phyloP scores from a whole-genome alignment of 2,329 filamentous ascomycete genomes.

The Emergomyces pasteurianus region DNA sequence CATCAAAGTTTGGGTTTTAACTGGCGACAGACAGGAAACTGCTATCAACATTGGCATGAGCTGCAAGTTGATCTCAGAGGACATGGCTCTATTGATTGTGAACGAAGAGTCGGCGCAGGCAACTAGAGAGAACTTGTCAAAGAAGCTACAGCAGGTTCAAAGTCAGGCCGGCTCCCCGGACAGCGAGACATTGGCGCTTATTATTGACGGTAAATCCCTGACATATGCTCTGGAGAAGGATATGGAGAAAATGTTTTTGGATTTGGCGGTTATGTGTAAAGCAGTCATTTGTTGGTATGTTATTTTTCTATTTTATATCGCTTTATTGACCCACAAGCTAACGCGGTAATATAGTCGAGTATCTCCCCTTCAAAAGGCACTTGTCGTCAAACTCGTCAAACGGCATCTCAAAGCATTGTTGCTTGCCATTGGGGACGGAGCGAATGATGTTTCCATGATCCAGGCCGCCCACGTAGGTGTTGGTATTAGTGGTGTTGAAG shows the following conservation, averaged over 20 bases:
- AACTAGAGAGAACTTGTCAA: slow-evolving; percentile 78
- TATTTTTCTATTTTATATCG: neutral
- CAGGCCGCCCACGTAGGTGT: slow-evolving; percentile 97
- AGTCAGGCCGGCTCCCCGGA: slow-evolving; percentile 69
- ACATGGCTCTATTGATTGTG: slow-evolving; percentile 94
- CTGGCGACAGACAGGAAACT: slow-evolving; percentile 93
- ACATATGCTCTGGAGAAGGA: slow-evolving; percentile 90
- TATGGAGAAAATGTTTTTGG: slow-evolving; percentile 83
- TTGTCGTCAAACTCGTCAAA: slow-evolving; percentile 97
- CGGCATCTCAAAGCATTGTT: slow-evolving; percentile 84
- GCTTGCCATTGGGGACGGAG: slow-evolving; percentile 90
- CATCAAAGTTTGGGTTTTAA: slow-evolving; percentile 98
- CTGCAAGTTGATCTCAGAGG: slow-evolving; percentile 94
- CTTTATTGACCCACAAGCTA: slow-evolving; percentile 5
- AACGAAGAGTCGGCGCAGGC: slow-evolving; percentile 75
- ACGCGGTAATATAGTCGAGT: slow-evolving; percentile 54
- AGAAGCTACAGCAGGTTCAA: slow-evolving; percentile 83
- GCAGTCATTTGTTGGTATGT: slow-evolving; percentile 80
- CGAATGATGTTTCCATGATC: slow-evolving; percentile 99
- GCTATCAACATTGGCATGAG: slow-evolving; percentile 99
- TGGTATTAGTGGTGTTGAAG: slow-evolving; percentile 93
- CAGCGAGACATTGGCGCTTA: slow-evolving; percentile 56
- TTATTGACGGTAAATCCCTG: slow-evolving; percentile 93
- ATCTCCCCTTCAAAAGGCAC: slow-evolving; percentile 88
- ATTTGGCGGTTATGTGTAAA: slow-evolving; percentile 90